These are phyloP conservation scores for Fusarium compactum DNA, from an alignment of 2,329 filamentous ascomycete species.

Conservation along the genomic window DNA sequence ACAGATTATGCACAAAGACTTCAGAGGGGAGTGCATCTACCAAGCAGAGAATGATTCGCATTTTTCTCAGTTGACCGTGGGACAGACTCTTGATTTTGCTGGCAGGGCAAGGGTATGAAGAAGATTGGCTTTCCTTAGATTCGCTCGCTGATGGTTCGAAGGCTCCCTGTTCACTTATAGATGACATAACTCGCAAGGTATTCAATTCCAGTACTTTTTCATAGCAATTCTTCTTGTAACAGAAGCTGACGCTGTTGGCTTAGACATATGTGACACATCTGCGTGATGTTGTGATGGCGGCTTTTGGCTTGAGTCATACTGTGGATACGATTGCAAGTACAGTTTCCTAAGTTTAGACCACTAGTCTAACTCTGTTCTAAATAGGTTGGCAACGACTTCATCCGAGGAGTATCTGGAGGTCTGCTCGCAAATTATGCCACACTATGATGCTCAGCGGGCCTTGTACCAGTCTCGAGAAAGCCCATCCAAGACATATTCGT, in stretches of 20 bases:
- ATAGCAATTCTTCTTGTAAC: neutral
- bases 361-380: neutral
- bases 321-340: constrained; percentile 64
- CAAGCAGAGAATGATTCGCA: constrained; percentile 84
- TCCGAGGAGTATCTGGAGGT: constrained; percentile 68
- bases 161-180: neutral
- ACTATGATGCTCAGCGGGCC: constrained; percentile 75
- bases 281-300: constrained; percentile 77
- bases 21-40: constrained; percentile 83
- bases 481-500: constrained; percentile 75
- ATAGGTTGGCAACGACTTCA: constrained; percentile 76
- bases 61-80: constrained; percentile 79
- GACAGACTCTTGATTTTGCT: constrained; percentile 79
- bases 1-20: constrained; percentile 35
- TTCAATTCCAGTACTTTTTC: neutral
- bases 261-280: neutral
- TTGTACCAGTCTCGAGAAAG: constrained; percentile 77
- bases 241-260: neutral
- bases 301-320: constrained; percentile 77
- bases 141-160: neutral
- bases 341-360: accelerated
- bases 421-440: constrained; percentile 64
- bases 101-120: neutral
- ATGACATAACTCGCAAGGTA: constrained; percentile 1
- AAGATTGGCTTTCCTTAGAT: neutral